These are phyloP conservation scores for Phragmites australis DNA, from an alignment of 176 grass and related monocot genomes.

Conservation along the genomic window DNA sequence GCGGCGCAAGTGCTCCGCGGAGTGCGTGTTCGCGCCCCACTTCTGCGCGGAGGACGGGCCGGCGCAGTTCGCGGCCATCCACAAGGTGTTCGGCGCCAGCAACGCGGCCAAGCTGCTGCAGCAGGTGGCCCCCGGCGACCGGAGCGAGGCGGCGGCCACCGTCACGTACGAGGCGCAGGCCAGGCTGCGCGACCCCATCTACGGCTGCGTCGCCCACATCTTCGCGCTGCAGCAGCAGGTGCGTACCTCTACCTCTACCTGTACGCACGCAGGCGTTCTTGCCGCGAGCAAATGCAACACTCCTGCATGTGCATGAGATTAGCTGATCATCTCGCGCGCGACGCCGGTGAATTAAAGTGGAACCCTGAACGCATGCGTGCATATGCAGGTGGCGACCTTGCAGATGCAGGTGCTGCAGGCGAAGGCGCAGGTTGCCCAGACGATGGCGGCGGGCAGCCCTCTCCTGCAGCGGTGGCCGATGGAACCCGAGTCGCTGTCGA, in stretches of 20 bases:
- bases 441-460: constrained; percentile 25
- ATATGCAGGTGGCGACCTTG: constrained; percentile 33
- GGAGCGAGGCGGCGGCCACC: constrained; percentile 79
- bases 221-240: constrained; percentile 94
- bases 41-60: constrained; percentile 92
- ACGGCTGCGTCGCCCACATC: constrained; percentile 91
- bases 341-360: neutral
- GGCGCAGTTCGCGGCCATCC: constrained; percentile 86
- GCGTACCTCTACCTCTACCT: neutral
- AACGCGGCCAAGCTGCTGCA: constrained; percentile 95
- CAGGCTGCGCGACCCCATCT: constrained; percentile 81
- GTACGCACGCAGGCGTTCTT: neutral
- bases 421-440: constrained; percentile 45
- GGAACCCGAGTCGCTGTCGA: constrained; percentile 51
- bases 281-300: neutral
- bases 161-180: constrained; percentile 94
- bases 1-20: constrained; percentile 69
- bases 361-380: neutral
- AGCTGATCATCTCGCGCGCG: neutral
- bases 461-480: constrained; percentile 45
- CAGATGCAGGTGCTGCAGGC: constrained; percentile 51
- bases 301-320: too few species aligned
- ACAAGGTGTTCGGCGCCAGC: constrained; percentile 96
- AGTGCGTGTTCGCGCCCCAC: constrained; percentile 91
- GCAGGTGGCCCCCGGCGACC: constrained; percentile 62